phyloP scores from a whole-genome alignment of 2,329 filamentous ascomycete genomes.

The Trichoderma aggressivum region DNA sequence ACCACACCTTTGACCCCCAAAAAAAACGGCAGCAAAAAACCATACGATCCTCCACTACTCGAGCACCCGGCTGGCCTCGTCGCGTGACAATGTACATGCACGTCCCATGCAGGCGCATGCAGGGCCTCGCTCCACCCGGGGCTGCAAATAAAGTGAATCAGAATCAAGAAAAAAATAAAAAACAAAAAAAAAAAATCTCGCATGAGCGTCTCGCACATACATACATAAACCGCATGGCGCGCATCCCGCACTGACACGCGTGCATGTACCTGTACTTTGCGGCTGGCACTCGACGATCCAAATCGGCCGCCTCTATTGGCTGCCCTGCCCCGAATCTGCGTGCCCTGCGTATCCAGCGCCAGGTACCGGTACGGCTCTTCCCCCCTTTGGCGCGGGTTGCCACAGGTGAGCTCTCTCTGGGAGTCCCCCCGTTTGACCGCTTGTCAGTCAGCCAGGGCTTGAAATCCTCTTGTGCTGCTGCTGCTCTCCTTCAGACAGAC shows the following conservation, averaged over 20 bases:
- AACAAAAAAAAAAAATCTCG: background rate
- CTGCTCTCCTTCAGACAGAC: background rate
- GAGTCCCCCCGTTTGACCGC: background rate
- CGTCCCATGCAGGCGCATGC: background rate
- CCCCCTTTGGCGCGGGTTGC: background rate
- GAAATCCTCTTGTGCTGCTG: background rate
- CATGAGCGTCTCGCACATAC: background rate
- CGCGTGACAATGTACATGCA: slow-evolving; percentile 10
- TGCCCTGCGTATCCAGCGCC: background rate
- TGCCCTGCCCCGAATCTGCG: background rate
- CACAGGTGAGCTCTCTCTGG: background rate
- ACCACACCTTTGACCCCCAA: background rate
- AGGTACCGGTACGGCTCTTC: background rate
- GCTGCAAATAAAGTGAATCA: slow-evolving; percentile 7
- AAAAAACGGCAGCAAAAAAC: background rate
- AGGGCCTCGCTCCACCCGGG: slow-evolving; percentile 7
- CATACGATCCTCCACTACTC: background rate
- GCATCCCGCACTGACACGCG: background rate
- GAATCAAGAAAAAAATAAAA: background rate
- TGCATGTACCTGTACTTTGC: background rate
- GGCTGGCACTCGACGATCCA: background rate
- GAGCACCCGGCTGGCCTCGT: background rate
- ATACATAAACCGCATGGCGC: background rate
- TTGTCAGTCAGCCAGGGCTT: background rate
- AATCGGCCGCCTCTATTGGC: background rate